Evolutionary conservation across 2,329 filamentous ascomycete species (phyloP).

Genomic region (Fusarium pseudoanthophilum): DNA sequence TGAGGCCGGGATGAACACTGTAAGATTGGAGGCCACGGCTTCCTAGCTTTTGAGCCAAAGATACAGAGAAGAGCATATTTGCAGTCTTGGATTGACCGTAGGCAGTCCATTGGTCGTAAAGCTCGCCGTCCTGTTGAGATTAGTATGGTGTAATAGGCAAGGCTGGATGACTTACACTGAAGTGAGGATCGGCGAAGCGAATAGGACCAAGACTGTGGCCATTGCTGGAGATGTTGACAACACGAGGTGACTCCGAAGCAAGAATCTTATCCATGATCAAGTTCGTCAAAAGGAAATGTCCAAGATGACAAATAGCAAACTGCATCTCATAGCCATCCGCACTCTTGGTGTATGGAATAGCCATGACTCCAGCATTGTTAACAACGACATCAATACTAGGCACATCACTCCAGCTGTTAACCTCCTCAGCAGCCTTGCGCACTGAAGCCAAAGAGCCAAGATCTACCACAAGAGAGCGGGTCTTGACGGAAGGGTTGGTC

Average conservation of each 20-base stretch:
- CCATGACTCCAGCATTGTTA: slow-evolving; percentile 59
- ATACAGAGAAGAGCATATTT: slow-evolving; percentile 49
- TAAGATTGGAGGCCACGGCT: slow-evolving; percentile 46
- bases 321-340: slow-evolving; percentile 56
- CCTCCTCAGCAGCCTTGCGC: slow-evolving; percentile 51
- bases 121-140: slow-evolving; percentile 46
- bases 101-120: slow-evolving; percentile 47
- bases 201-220: slow-evolving; percentile 46
- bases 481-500: slow-evolving; percentile 48
- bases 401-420: slow-evolving; percentile 49
- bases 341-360: slow-evolving; percentile 42
- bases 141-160: not conserved
- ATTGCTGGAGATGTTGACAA: slow-evolving; percentile 56
- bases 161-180: slow-evolving; percentile 39
- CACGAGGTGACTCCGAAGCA: slow-evolving; percentile 46
- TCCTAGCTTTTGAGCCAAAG: slow-evolving; percentile 48
- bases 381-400: slow-evolving; percentile 54
- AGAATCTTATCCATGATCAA: slow-evolving; percentile 57
- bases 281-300: slow-evolving; percentile 59
- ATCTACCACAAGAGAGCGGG: slow-evolving; percentile 51
- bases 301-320: slow-evolving; percentile 58
- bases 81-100: slow-evolving; percentile 55
- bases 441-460: slow-evolving; percentile 54
- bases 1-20: slow-evolving; percentile 51
- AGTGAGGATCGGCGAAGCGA: slow-evolving; percentile 50